phyloP scores from a whole-genome alignment of 371 early-diverging fungal genomes.

The Spraguea lophii region DNA sequence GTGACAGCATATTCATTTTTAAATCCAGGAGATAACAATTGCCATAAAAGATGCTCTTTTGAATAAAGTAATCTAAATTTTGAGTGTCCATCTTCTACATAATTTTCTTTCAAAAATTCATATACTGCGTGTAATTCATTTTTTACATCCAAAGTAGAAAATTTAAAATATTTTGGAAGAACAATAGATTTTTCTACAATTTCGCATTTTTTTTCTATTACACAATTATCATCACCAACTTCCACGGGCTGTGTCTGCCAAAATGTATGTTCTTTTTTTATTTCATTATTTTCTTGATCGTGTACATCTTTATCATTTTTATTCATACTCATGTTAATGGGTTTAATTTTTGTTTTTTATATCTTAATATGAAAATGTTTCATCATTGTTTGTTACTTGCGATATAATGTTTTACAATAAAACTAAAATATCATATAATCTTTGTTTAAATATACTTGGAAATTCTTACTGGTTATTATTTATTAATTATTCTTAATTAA shows the following conservation, averaged over 20 bases:
- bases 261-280: slow-evolving; percentile 20
- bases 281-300: no score
- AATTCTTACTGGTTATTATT: no score
- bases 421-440: no score
- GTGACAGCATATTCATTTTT: slow-evolving; percentile 31
- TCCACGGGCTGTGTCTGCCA: slow-evolving; percentile 42
- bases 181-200: background rate
- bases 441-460: no score
- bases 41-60: slow-evolving; percentile 26
- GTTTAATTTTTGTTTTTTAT: no score
- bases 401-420: no score
- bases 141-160: slow-evolving; percentile 6
- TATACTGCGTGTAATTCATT: slow-evolving; percentile 12
- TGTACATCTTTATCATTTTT: no score
- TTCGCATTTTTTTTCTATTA: slow-evolving; percentile 3
- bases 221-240: background rate
- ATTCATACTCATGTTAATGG: no score
- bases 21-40: slow-evolving; percentile 13
- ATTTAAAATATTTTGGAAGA: slow-evolving; percentile 20
- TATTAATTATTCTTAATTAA: no score
- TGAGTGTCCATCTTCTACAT: slow-evolving; percentile 27
- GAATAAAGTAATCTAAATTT: slow-evolving; percentile 32
- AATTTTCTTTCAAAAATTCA: slow-evolving; percentile 31
- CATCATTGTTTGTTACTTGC: no score
- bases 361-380: no score